Percentiles rank a stretch among this genome's conserved stretches.
phyloP scores from a whole-genome alignment of 768 basidiomycete genomes.

The Amanita polypyramis region DNA sequence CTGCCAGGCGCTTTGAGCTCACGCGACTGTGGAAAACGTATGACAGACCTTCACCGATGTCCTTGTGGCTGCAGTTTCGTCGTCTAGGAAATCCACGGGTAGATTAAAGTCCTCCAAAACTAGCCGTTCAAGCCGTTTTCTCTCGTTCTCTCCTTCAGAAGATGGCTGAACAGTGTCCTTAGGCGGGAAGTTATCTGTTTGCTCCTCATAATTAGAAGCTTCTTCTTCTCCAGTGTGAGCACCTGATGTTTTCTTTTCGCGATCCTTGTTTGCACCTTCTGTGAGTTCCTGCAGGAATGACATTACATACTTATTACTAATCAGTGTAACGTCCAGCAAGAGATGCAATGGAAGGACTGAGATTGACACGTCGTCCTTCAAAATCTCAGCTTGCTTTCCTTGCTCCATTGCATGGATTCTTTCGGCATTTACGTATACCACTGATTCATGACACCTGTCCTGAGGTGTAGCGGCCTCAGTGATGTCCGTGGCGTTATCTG shows the following conservation, averaged over 20 bases:
- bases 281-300: slow-evolving; percentile 37
- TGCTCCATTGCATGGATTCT: not conserved
- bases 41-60: not conserved
- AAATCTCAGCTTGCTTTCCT: not conserved
- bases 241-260: not conserved
- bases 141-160: slow-evolving; percentile 24
- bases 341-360: slow-evolving; percentile 1
- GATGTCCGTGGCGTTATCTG: not conserved
- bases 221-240: not conserved
- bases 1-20: not conserved
- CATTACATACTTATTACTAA: slow-evolving; percentile 28
- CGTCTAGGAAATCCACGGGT: slow-evolving; percentile 26
- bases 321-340: slow-evolving; percentile 16
- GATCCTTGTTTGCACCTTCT: not conserved
- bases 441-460: not conserved
- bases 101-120: slow-evolving; percentile 53
- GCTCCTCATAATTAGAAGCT: slow-evolving; percentile 13
- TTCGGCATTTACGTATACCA: not conserved
- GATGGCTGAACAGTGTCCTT: slow-evolving; percentile 19
- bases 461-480: slow-evolving; percentile 9
- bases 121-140: slow-evolving; percentile 29
- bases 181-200: slow-evolving; percentile 28
- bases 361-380: not conserved
- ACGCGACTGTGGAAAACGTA: not conserved
- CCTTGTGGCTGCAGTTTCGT: slow-evolving; percentile 11